A percentile compares a stretch with the other conserved stretches of the same genome.
phyloP scores from a whole-genome alignment of 306 rosid species.

The Castanopsis chinensis region DNA sequence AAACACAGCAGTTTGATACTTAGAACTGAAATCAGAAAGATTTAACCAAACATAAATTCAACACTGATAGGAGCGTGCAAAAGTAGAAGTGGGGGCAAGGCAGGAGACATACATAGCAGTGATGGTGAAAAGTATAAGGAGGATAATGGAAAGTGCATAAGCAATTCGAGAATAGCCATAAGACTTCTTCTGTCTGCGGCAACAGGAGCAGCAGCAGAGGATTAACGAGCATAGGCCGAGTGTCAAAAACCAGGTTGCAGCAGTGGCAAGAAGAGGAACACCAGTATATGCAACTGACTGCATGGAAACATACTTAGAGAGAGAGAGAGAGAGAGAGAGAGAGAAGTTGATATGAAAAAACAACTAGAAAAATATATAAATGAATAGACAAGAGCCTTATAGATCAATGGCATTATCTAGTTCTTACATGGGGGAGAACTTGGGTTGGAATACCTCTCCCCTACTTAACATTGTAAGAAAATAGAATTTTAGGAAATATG shows the following conservation, averaged over 20 bases:
- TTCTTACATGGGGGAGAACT: neutral
- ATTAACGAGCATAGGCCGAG: constrained; percentile 26
- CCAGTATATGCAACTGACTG: constrained; percentile 77
- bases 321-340: neutral
- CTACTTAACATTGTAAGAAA: too few species aligned
- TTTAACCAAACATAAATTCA: neutral
- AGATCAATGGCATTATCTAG: too few species aligned
- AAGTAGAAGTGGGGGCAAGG: neutral
- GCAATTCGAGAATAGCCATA: constrained; percentile 28
- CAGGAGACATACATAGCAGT: constrained; percentile 39
- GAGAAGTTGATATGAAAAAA: neutral
- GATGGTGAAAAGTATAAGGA: constrained; percentile 34
- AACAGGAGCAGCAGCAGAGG: constrained; percentile 24
- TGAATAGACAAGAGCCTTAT: neutral
- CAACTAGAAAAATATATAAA: neutral
- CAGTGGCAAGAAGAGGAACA: constrained; percentile 50
- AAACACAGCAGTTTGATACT: neutral
- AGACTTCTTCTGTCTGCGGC: constrained; percentile 17
- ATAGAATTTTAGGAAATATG: too few species aligned
- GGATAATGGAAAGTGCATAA: constrained; percentile 32
- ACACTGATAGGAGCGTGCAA: neutral
- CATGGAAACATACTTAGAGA: constrained; percentile 1
- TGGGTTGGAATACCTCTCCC: too few species aligned
- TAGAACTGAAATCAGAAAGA: neutral
- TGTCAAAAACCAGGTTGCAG: constrained; percentile 61